Percentiles rank a stretch among this genome's conserved stretches.
phyloP scores from a whole-genome alignment of 2,329 filamentous ascomycete genomes.

The Pyricularia pennisetigena region DNA sequence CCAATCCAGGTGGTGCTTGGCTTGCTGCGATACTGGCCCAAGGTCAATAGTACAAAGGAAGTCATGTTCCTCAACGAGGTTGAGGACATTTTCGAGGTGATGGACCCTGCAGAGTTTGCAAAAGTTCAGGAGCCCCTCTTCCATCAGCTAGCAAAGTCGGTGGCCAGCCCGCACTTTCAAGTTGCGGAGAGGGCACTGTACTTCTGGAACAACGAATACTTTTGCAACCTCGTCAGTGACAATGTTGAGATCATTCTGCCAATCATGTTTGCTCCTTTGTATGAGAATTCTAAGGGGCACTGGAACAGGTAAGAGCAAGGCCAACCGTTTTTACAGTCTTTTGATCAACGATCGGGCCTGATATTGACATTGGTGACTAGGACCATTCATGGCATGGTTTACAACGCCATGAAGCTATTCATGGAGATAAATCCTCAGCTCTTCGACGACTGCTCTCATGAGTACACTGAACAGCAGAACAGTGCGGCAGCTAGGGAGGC shows the following conservation, averaged over 20 bases:
- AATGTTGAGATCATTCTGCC: slow-evolving; percentile 97
- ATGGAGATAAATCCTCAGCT: slow-evolving; percentile 99
- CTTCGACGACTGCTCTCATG: slow-evolving; percentile 96
- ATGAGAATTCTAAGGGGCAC: slow-evolving; percentile 98
- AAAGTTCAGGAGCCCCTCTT: slow-evolving; percentile 98
- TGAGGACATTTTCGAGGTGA: slow-evolving; percentile 98
- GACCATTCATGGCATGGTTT: slow-evolving; percentile 99
- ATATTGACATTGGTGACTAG: slow-evolving; percentile 32
- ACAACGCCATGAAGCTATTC: slow-evolving; percentile 99
- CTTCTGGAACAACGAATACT: slow-evolving; percentile 99
- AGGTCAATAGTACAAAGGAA: slow-evolving; percentile 98
- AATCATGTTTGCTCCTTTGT: slow-evolving; percentile 98
- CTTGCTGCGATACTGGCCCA: slow-evolving; percentile 93
- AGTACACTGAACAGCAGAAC: slow-evolving; percentile 95
- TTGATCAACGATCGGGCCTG: background rate
- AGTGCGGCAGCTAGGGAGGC: slow-evolving; percentile 78
- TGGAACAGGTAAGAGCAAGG: slow-evolving; percentile 77
- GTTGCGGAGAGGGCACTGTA: slow-evolving; percentile 95
- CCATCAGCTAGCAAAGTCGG: slow-evolving; percentile 94
- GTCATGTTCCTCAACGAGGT: slow-evolving; percentile 99
- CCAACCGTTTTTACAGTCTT: background rate
- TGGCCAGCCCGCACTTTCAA: slow-evolving; percentile 97
- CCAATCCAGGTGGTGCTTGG: slow-evolving; percentile 72
- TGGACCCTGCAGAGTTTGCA: slow-evolving; percentile 97
- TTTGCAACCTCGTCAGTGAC: slow-evolving; percentile 97